These are phyloP conservation scores for Thalia dealbata DNA, from an alignment of 176 grass and related monocot genomes.

Conservation along the genomic window DNA sequence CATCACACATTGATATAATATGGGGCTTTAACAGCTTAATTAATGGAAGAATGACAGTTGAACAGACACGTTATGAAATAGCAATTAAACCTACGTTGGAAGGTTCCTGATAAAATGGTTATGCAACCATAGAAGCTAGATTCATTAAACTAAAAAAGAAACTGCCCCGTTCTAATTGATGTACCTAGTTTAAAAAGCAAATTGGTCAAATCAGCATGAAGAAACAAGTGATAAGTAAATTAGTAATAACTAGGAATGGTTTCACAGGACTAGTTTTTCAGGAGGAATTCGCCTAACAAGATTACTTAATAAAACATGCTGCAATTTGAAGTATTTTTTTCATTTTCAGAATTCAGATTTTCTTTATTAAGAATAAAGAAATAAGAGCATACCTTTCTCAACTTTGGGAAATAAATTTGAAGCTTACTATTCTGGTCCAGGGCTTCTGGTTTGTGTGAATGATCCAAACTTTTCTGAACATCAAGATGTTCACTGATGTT, in stretches of 20 bases:
- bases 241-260: neutral
- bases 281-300: neutral
- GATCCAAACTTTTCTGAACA: slow-evolving; percentile 22
- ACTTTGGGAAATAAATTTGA: slow-evolving; percentile 72
- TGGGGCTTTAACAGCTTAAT: too few relatives aligned
- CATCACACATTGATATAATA: too few relatives aligned
- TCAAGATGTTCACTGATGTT: slow-evolving; percentile 9
- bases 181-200: neutral
- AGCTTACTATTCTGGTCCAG: slow-evolving; percentile 33
- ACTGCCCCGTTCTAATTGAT: neutral
- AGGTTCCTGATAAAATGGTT: too few relatives aligned
- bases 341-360: neutral
- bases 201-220: neutral
- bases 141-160: neutral
- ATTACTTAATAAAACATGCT: neutral
- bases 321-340: neutral
- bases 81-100: too few relatives aligned
- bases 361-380: neutral
- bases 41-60: too few relatives aligned
- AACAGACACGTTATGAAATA: too few relatives aligned
- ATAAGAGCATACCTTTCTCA: slow-evolving; percentile 49
- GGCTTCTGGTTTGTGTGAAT: slow-evolving; percentile 18
- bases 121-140: too few relatives aligned
- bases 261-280: neutral
- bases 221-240: neutral